A percentile compares a stretch with the other conserved stretches of the same genome.
phyloP scores from a whole-genome alignment of 805 yeast species.

The Saccharomycopsis sp. region DNA sequence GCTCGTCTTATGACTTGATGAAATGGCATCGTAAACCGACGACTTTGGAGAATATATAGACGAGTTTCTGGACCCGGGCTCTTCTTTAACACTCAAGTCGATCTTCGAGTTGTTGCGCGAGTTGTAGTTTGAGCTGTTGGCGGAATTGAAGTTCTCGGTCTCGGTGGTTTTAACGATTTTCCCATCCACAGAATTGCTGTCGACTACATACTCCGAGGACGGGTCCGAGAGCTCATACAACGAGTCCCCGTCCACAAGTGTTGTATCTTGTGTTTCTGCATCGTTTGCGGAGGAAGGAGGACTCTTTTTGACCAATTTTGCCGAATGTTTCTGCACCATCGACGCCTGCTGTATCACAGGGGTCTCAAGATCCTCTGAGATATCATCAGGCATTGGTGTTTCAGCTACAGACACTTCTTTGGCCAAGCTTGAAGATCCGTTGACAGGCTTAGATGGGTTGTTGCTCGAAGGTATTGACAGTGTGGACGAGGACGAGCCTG shows the following conservation, averaged over 20 bases:
- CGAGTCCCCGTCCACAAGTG: neutral
- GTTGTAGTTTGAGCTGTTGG: conserved; percentile 14
- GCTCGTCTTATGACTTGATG: conserved; percentile 1
- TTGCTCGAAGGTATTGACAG: neutral
- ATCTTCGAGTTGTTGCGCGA: conserved; percentile 11
- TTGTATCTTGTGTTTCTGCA: neutral
- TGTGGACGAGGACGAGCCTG: conserved; percentile 3
- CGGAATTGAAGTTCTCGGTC: conserved; percentile 2
- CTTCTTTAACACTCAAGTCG: conserved; percentile 2
- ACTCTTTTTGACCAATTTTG: neutral
- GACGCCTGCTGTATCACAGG: neutral
- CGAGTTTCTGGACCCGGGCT: conserved; percentile 9
- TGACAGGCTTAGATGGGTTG: too few relatives aligned
- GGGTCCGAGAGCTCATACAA: conserved; percentile 6
- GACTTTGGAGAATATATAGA: conserved; percentile 19
- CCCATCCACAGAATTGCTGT: neutral
- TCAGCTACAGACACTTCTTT: neutral
- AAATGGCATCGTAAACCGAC: neutral
- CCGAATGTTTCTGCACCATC: neutral
- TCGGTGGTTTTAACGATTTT: neutral
- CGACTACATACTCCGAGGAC: conserved; percentile 14
- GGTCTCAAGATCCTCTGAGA: neutral
- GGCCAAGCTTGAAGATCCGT: too few relatives aligned
- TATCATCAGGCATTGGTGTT: conserved; percentile 1
- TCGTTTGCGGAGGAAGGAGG: neutral